These are phyloP conservation scores for Rhynchospora tenuis DNA, from an alignment of 176 grass and related monocot species.

Conservation along the genomic window DNA sequence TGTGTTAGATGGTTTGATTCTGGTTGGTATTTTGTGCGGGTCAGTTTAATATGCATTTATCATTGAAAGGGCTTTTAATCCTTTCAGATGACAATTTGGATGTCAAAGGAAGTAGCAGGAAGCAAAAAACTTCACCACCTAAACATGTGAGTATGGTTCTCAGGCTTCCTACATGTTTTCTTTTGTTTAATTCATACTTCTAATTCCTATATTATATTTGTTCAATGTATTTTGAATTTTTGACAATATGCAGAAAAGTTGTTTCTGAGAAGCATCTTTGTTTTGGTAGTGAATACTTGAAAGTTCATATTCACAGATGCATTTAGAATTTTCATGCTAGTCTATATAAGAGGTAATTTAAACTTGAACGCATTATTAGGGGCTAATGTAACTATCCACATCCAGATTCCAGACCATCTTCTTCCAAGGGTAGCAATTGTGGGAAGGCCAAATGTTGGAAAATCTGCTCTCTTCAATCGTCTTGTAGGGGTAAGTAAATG, in stretches of 20 bases:
- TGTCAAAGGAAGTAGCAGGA: slow-evolving; percentile 42
- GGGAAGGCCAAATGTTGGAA: slow-evolving; percentile 92
- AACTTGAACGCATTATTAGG: slow-evolving; percentile 2
- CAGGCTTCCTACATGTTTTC: not conserved
- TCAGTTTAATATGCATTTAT: not conserved
- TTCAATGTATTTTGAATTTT: not conserved
- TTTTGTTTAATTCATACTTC: not conserved
- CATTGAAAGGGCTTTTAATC: slow-evolving; percentile 7
- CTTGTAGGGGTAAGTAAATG: slow-evolving; percentile 70
- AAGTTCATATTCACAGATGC: not conserved
- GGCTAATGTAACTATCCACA: slow-evolving; percentile 4
- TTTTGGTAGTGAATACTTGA: not conserved
- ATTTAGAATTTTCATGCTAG: not conserved
- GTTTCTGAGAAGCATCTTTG: not conserved
- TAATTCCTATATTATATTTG: not conserved
- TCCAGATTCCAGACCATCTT: slow-evolving; percentile 73
- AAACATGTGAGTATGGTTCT: slow-evolving; percentile 68
- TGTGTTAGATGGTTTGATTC: not conserved
- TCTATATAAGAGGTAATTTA: not conserved
- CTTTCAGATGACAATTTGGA: slow-evolving; percentile 67
- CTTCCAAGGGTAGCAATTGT: slow-evolving; percentile 82
- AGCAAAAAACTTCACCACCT: slow-evolving; percentile 33
- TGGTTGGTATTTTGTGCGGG: not conserved
- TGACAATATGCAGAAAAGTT: not conserved
- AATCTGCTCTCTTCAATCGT: slow-evolving; percentile 90